A percentile compares a stretch with the other conserved stretches of the same genome.
These are phyloP conservation scores for Fonsecaea nubica DNA, from an alignment of 2,329 filamentous ascomycete genomes.

Conservation along the genomic window DNA sequence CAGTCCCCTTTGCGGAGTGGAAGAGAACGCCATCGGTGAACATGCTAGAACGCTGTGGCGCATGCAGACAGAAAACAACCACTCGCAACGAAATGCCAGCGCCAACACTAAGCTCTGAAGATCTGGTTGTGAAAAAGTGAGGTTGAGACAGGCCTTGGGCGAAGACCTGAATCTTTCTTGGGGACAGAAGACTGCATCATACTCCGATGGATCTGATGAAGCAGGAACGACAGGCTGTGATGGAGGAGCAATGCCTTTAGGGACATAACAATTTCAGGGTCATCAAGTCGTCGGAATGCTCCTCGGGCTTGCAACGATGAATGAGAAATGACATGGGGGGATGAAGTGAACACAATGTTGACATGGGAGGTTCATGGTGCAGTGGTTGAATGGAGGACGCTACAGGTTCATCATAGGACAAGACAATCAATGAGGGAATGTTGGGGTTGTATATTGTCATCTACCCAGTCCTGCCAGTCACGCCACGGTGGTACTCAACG, in stretches of 20 bases:
- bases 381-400: not conserved
- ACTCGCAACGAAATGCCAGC: not conserved
- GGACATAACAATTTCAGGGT: not conserved
- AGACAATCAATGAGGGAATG: not conserved
- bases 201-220: not conserved
- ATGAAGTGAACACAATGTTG: constrained; percentile 1
- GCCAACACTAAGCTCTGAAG: not conserved
- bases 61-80: not conserved
- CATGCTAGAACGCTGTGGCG: not conserved
- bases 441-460: constrained; percentile 2
- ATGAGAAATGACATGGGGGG: not conserved
- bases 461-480: not conserved
- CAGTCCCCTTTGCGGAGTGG: not conserved
- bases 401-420: not conserved
- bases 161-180: not conserved
- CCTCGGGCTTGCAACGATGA: constrained; percentile 1
- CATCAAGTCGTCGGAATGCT: not conserved
- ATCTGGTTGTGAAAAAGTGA: not conserved
- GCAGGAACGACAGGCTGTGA: not conserved
- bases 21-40: not conserved
- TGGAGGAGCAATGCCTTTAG: not conserved
- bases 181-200: not conserved
- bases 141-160: not conserved
- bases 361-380: not conserved
- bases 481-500: not conserved